Conservation (phyloP, 1,284 basidiomycete species). For the Rhodotorula sp. region DNA sequence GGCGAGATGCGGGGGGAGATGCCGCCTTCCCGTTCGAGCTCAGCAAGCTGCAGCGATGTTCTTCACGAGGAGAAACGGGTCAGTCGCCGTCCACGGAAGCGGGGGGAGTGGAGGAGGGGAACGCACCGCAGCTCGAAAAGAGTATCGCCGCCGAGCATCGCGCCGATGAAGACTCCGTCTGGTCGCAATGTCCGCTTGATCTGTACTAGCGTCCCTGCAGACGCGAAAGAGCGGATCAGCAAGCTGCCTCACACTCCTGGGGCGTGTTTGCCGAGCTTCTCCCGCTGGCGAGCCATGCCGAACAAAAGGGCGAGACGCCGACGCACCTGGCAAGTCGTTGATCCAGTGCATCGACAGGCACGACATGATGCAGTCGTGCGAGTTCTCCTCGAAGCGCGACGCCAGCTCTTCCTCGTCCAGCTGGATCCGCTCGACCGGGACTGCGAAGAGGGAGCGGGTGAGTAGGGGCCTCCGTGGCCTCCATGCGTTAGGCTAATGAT, state of each 20-base stretch:
- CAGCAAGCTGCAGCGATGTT: slow-evolving; percentile 87
- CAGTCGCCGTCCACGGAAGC: neutral
- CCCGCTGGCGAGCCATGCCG: too few relatives aligned
- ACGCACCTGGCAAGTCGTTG: slow-evolving; percentile 89
- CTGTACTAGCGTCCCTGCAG: slow-evolving; percentile 79
- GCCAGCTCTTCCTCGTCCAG: slow-evolving; percentile 74
- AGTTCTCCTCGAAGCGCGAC: slow-evolving; percentile 62
- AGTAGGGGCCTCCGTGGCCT: neutral
- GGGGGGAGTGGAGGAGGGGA: too few relatives aligned
- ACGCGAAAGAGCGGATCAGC: neutral
- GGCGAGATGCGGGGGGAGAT: slow-evolving; percentile 93
- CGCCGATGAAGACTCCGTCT: slow-evolving; percentile 92
- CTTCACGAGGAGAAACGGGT: slow-evolving; percentile 46
- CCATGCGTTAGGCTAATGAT: neutral
- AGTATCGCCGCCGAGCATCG: slow-evolving; percentile 94
- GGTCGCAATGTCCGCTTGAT: slow-evolving; percentile 82
- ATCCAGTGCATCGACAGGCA: slow-evolving; percentile 95
- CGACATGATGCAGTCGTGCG: slow-evolving; percentile 89
- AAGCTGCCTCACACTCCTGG: neutral
- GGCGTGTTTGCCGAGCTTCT: too few relatives aligned
- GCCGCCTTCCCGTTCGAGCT: slow-evolving; percentile 91
- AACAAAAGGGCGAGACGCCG: neutral
- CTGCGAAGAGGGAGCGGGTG: slow-evolving; percentile 52
- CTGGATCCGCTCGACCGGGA: slow-evolving; percentile 68
- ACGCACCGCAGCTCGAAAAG: slow-evolving; percentile 84